Conservation (phyloP, 1,139 yeast genomes). For the Groenewaldozyma auringiensis region DNA sequence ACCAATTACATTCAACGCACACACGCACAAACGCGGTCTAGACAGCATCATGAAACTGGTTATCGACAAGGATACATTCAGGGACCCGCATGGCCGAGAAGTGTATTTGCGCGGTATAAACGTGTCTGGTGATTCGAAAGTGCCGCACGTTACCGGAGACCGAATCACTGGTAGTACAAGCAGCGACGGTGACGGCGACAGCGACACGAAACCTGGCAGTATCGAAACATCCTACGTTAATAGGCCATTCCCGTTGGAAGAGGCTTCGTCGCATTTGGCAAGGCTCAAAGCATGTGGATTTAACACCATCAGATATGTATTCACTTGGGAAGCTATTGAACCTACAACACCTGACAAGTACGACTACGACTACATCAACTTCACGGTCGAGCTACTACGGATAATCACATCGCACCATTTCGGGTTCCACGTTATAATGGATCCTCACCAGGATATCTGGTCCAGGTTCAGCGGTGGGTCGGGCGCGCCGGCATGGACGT, state of each 20-base stretch:
- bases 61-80: conserved; percentile 42
- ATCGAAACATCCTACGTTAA: conserved; percentile 70
- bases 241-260: conserved; percentile 67
- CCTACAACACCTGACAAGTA: conserved; percentile 80
- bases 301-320: conserved; percentile 63
- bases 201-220: conserved; percentile 27
- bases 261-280: conserved; percentile 58
- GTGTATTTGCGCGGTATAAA: conserved; percentile 74
- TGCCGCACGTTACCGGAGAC: conserved; percentile 39
- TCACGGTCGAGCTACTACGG: conserved; percentile 52
- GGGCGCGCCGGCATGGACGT: conserved; percentile 93
- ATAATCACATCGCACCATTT: conserved; percentile 35
- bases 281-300: conserved; percentile 73
- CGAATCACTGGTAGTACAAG: not conserved
- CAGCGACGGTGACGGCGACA: not conserved
- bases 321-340: conserved; percentile 90
- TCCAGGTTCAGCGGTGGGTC: conserved; percentile 80
- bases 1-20: too few relatives aligned
- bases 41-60: conserved; percentile 11
- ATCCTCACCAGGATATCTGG: conserved; percentile 94
- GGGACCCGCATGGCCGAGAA: conserved; percentile 52
- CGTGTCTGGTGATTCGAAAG: conserved; percentile 67
- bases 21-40: too few relatives aligned
- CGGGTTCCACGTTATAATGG: conserved; percentile 65
- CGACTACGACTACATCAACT: conserved; percentile 70